Evolutionary conservation across 106 monocot genomes (phyloP).

Genomic region (Dioscorea dumetorum): DNA sequence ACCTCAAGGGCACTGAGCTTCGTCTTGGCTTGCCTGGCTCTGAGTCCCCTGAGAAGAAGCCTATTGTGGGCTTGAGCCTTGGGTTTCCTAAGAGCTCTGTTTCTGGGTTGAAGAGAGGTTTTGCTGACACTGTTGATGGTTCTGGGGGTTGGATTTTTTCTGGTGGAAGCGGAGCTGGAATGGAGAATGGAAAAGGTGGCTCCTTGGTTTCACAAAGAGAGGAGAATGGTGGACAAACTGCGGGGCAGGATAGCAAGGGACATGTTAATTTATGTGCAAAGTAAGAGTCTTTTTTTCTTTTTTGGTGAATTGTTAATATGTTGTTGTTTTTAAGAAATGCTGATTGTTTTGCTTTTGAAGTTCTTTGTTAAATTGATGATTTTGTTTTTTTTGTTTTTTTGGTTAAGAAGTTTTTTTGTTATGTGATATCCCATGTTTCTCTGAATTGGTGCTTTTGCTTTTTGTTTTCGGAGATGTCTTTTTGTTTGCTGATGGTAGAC

Average conservation of each 20-base stretch:
- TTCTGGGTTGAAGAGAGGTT: slow-evolving; percentile 61
- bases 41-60: slow-evolving; percentile 35
- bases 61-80: background rate
- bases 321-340: background rate
- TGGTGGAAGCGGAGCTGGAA: slow-evolving; percentile 5
- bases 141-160: too few species aligned
- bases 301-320: slow-evolving; percentile 14
- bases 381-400: too few species aligned
- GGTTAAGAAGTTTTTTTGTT: too few species aligned
- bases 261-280: background rate
- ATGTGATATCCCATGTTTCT: too few species aligned
- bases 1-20: slow-evolving; percentile 69
- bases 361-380: background rate
- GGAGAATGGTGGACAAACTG: background rate
- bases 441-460: too few species aligned
- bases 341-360: slow-evolving; percentile 5
- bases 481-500: too few species aligned
- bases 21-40: slow-evolving; percentile 75
- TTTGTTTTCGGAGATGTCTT: too few species aligned
- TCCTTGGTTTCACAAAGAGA: slow-evolving; percentile 2
- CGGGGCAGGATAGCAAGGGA: background rate
- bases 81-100: slow-evolving; percentile 8
- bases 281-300: too few species aligned
- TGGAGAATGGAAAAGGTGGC: slow-evolving; percentile 15
- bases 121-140: slow-evolving; percentile 18